These are phyloP conservation scores for Hypoxylon sp. DNA, from an alignment of 2,329 filamentous ascomycete species.

Conservation along the genomic window DNA sequence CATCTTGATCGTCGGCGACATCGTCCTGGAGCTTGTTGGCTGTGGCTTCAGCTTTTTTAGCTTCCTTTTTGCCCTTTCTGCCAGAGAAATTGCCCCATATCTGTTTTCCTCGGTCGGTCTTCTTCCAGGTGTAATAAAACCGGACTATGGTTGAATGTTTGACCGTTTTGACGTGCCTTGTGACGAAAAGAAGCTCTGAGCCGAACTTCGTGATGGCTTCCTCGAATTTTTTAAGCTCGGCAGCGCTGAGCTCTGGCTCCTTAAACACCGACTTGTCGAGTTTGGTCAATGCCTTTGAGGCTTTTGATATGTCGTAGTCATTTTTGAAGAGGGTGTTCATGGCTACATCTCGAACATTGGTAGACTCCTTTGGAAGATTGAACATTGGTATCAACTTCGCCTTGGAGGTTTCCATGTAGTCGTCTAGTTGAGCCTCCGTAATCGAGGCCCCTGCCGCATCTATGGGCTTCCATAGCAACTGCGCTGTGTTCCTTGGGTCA, in stretches of 20 bases:
- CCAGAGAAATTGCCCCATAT: slow-evolving; percentile 92
- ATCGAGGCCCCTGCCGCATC: slow-evolving; percentile 61
- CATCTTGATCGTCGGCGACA: slow-evolving; percentile 90
- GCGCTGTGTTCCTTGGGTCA: slow-evolving; percentile 80
- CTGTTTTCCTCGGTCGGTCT: slow-evolving; percentile 84
- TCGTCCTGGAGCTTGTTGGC: slow-evolving; percentile 87
- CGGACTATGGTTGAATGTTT: slow-evolving; percentile 85
- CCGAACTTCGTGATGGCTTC: slow-evolving; percentile 91
- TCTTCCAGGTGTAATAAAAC: slow-evolving; percentile 99
- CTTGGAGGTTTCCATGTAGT: slow-evolving; percentile 80
- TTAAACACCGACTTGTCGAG: slow-evolving; percentile 80
- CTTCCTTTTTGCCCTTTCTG: slow-evolving; percentile 90
- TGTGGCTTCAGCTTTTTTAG: slow-evolving; percentile 77
- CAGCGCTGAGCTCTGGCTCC: slow-evolving; percentile 82
- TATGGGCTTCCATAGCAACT: slow-evolving; percentile 83
- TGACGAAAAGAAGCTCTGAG: slow-evolving; percentile 87
- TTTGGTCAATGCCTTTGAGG: slow-evolving; percentile 76
- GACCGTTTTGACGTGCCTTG: slow-evolving; percentile 86
- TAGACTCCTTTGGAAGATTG: slow-evolving; percentile 80
- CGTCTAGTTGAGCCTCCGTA: slow-evolving; percentile 72
- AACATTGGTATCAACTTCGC: slow-evolving; percentile 69
- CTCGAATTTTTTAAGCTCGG: slow-evolving; percentile 91
- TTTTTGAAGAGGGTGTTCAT: slow-evolving; percentile 78
- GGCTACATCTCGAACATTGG: slow-evolving; percentile 89
- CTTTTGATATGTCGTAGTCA: slow-evolving; percentile 77